Evolutionary conservation across 1,139 yeast species (phyloP).

Genomic region (Schwanniomyces etchellsii): DNA sequence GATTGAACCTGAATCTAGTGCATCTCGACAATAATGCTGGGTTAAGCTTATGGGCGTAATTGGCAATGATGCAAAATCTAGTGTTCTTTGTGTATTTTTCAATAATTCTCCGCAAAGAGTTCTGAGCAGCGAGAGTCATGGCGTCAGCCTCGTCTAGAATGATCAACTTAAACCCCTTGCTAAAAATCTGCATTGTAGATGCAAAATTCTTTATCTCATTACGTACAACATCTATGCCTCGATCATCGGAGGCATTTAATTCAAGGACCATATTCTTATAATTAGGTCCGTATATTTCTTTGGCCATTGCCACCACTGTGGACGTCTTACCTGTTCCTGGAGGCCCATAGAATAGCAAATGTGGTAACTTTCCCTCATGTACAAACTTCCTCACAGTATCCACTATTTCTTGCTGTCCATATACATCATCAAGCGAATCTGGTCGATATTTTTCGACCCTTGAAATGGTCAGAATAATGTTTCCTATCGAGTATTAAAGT

Average conservation of each 20-base stretch:
- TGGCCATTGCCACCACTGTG: conserved; percentile 84
- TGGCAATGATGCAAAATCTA: conserved; percentile 92
- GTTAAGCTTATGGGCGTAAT: conserved; percentile 90
- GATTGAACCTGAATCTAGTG: conserved; percentile 90
- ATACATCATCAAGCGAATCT: conserved; percentile 70
- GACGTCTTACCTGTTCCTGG: conserved; percentile 99
- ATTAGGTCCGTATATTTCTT: conserved; percentile 83
- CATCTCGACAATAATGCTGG: conserved; percentile 95
- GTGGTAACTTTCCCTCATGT: conserved; percentile 79
- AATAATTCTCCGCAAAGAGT: conserved; percentile 85
- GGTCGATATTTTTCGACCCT: conserved; percentile 98
- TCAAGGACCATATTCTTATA: conserved; percentile 88
- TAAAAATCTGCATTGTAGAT: conserved; percentile 85
- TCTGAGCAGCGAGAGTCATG: conserved; percentile 93
- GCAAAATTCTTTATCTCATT: conserved; percentile 83
- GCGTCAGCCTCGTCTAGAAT: conserved; percentile 98
- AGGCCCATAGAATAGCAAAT: conserved; percentile 88
- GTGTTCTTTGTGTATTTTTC: conserved; percentile 95
- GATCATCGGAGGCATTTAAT: conserved; percentile 79
- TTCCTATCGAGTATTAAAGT: neutral
- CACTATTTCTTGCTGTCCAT: conserved; percentile 87
- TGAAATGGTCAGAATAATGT: conserved; percentile 15
- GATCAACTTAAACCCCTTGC: conserved; percentile 75
- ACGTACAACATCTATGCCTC: conserved; percentile 83
- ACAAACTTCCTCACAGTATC: conserved; percentile 79